Evolutionary conservation across 1,284 basidiomycete species (phyloP), one percentile per base, ranked within the genome.

Genomic region (Naganishia sp.): DNA sequence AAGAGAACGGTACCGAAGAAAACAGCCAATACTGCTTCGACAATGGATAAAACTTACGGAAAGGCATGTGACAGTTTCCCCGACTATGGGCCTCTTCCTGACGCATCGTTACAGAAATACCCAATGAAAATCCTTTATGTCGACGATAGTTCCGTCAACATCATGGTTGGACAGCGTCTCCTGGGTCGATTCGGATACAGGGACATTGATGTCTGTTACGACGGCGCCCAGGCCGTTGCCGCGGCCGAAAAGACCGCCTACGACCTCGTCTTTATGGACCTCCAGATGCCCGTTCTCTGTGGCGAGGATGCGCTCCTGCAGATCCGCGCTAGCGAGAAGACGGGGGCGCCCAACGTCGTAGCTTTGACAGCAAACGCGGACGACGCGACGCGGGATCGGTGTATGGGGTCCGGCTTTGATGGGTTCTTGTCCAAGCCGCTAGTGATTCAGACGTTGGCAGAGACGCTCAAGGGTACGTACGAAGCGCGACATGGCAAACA

Each of bases 291-390:
- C 25, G 64, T 71, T 3, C 36, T 52, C 49, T 64, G 66, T 23
- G 63, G 64, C 16, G 49, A 63, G 44, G 61, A 53, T 3, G 67
- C 64, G 9, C 57, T 55, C 31, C 25, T 25, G 0, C 43, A 52
- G 18, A 65, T 70, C 33, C 57, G 57, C 28, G 66, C 63, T 18
- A 72, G 70, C n/a, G 74, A 76, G 0, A 64, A 75, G 10, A 72
- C 74, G 0, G 74, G 73, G 10, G 67, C 72, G n/a, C 76, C 77
- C 5, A 71, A 69, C 28, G 71, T 76, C 2, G 77, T 77, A 4
- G 77, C 77, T 0, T 64, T 79, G 18, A 77, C 76, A 2, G 78
- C 78, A 6, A 78, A 79, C 57, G 74, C 75, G 3, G 75, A 78
- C 55, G 48, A 75, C 72, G 72, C 68, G 21, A 76, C 75, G 0